phyloP scores from a whole-genome alignment of 2,329 filamentous ascomycete genomes.

The Scopulariopsis brevicaulis region DNA sequence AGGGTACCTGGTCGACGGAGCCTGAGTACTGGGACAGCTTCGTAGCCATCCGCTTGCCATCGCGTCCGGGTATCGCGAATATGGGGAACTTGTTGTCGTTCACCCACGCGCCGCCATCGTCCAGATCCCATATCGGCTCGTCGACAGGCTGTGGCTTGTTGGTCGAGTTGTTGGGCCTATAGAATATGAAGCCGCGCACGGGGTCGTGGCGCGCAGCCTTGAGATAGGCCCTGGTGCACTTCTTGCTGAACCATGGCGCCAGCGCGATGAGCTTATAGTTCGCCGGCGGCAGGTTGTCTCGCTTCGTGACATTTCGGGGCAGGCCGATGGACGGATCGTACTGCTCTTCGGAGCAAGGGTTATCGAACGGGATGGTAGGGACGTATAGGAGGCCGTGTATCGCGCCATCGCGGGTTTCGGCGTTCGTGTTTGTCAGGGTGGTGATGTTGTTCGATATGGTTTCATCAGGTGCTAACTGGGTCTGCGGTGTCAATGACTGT shows the following conservation, averaged over 20 bases:
- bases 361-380: conserved; percentile 49
- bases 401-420: conserved; percentile 43
- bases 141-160: conserved; percentile 53
- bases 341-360: conserved; percentile 53
- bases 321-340: conserved; percentile 41
- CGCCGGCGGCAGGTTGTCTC: conserved; percentile 53
- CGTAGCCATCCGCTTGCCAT: conserved; percentile 57
- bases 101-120: conserved; percentile 63
- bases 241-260: conserved; percentile 70
- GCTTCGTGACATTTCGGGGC: conserved; percentile 63
- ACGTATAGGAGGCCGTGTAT: conserved; percentile 79
- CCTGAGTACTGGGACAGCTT: conserved; percentile 69
- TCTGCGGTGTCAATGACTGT: conserved; percentile 12
- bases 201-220: conserved; percentile 44
- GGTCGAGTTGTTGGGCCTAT: conserved; percentile 42
- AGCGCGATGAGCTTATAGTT: conserved; percentile 70
- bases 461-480: conserved; percentile 39
- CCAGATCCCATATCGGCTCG: conserved; percentile 58
- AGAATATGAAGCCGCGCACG: conserved; percentile 53
- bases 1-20: conserved; percentile 51
- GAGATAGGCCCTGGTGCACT: conserved; percentile 67
- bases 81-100: conserved; percentile 62
- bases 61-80: conserved; percentile 63
- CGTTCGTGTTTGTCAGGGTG: conserved; percentile 61
- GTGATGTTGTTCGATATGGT: conserved; percentile 50